Conservation (phyloP, 805 yeast species). For the Yarrowia bubula region DNA sequence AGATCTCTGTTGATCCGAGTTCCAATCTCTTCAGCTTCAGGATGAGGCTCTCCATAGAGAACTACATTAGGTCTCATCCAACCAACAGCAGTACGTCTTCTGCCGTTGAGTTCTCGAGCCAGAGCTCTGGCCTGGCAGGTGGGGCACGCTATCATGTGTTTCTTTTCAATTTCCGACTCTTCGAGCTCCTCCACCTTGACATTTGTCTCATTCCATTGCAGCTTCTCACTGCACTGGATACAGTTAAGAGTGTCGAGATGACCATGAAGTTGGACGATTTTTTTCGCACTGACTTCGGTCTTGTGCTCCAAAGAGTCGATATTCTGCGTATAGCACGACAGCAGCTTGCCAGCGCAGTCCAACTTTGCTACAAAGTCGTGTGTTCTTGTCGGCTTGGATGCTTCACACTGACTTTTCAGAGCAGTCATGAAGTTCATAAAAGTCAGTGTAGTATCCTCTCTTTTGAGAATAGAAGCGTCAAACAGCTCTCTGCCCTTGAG, state of each 20-base stretch:
- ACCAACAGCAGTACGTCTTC: constrained; percentile 74
- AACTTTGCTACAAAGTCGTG: constrained; percentile 68
- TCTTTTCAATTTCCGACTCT: constrained; percentile 55
- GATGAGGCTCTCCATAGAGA: constrained; percentile 91
- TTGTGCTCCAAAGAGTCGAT: constrained; percentile 81
- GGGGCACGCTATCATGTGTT: constrained; percentile 52
- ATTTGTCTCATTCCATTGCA: constrained; percentile 47
- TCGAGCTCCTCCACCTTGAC: constrained; percentile 49
- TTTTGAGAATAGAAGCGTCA: constrained; percentile 78
- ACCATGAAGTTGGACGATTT: constrained; percentile 90
- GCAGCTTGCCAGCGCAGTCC: constrained; percentile 60
- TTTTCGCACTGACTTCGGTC: constrained; percentile 63
- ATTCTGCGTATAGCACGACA: constrained; percentile 91
- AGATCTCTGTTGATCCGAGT: constrained; percentile 66
- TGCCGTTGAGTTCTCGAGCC: constrained; percentile 63
- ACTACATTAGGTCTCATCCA: constrained; percentile 84
- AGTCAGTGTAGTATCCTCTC: constrained; percentile 59
- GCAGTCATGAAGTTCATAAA: constrained; percentile 89
- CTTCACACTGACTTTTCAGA: constrained; percentile 58
- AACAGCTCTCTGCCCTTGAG: constrained; percentile 85
- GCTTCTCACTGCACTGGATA: constrained; percentile 56
- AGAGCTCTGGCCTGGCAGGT: constrained; percentile 57
- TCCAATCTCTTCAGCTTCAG: constrained; percentile 76
- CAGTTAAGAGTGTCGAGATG: constrained; percentile 75
- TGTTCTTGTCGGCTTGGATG: constrained; percentile 79